Base-by-base conservation (phyloP, 2,329 filamentous ascomycete genomes). In the Phialemoniopsis sp. region DNA sequence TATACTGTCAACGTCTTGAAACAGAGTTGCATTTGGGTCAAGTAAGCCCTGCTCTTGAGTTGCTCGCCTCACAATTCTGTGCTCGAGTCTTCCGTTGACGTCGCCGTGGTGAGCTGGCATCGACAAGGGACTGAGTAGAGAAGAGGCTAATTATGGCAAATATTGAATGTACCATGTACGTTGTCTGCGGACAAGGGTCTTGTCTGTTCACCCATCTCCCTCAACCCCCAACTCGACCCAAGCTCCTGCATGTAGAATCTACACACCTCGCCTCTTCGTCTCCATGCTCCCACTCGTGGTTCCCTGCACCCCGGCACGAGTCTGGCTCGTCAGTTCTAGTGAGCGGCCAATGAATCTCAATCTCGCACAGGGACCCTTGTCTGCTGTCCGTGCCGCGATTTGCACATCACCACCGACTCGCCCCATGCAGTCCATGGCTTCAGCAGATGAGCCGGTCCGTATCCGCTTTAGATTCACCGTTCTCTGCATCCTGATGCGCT, bases 391-490 rank as follows among this genome's bases (percentile, higher is more conserved):
- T 17, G 50, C 51, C 40, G 31, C 34, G 42, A 42, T 46, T 36
- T 42, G 38, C 29, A 37, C 46, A 42, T 46, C 41, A 41, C 33
- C 37, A 31, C 37, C 43, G 39, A 37, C 34, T 26, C 39, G 37
- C 38, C 36, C 37, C 53, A 56, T 61, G 58, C 55, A 60, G 51
- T 52, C 52, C 55, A 57, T 56, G 59, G 55, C 58, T 58, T 60
- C 54, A 40, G 28, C 39, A 58, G 45, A 56, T 55, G 53, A 56
- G 60, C 64, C 63, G 64, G 64, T 58, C 63, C 62, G 61, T 60
- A 62, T 63, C 63, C 64, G 64, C 63, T 64, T 58, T 56, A 60
- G 58, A 64, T 62, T 62, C 58, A 58, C 58, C 58, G 54, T 58
- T 59, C 57, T 59, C 51, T 58, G 63, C 55, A 58, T 61, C 55